Percentiles rank a stretch among this genome's conserved stretches.
Conservation (phyloP, 192 early-diverging fungal species). For the Obelidium mucronatum region DNA sequence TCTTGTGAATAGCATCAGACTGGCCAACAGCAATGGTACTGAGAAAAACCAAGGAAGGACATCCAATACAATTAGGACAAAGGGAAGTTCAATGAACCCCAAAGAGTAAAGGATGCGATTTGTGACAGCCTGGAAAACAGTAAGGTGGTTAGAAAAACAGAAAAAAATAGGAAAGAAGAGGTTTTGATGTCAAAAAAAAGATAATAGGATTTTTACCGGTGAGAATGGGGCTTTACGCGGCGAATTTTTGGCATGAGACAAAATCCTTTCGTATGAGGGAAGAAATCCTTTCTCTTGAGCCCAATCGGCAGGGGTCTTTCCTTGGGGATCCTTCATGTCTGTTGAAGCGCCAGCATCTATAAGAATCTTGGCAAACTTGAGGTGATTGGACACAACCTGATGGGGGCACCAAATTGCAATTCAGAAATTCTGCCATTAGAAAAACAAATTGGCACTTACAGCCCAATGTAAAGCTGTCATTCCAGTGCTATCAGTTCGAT, state of each 20-base stretch:
- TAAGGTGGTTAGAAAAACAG: background rate
- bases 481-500: slow-evolving; percentile 72
- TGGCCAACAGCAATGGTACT: slow-evolving; percentile 61
- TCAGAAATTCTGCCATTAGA: background rate
- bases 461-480: slow-evolving; percentile 94
- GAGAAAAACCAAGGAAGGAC: slow-evolving; percentile 82
- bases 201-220: slow-evolving; percentile 2
- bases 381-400: slow-evolving; percentile 55
- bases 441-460: slow-evolving; percentile 50
- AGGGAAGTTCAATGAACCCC: slow-evolving; percentile 71
- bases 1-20: slow-evolving; percentile 48
- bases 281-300: slow-evolving; percentile 67
- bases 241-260: slow-evolving; percentile 21
- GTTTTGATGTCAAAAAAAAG: too few species aligned
- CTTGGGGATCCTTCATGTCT: slow-evolving; percentile 71
- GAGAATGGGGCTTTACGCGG: slow-evolving; percentile 5
- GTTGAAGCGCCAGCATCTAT: slow-evolving; percentile 77
- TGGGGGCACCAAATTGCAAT: background rate
- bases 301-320: slow-evolving; percentile 85
- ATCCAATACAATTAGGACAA: slow-evolving; percentile 63
- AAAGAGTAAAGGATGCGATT: slow-evolving; percentile 74
- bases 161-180: background rate
- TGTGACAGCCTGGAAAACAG: slow-evolving; percentile 57
- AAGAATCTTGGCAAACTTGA: slow-evolving; percentile 64
- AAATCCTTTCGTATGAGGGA: slow-evolving; percentile 42